Percentiles rank a stretch among this genome's conserved stretches.
These are phyloP conservation scores for Dothideomycetidae sp. DNA, from an alignment of 2,329 filamentous ascomycete genomes.

Conservation along the genomic window DNA sequence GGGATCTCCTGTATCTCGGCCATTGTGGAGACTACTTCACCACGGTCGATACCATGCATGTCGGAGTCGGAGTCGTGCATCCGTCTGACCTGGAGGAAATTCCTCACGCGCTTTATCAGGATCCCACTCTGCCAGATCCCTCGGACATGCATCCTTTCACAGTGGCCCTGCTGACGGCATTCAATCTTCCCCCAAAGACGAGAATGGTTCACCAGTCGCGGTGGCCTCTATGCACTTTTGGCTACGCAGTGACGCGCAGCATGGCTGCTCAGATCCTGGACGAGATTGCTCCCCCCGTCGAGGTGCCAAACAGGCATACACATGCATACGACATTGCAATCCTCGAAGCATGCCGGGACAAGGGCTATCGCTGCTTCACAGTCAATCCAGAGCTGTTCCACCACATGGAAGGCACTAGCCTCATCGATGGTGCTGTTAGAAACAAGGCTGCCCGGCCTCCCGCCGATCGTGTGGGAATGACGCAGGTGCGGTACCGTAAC, in stretches of 20 bases:
- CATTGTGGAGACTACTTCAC: conserved; percentile 29
- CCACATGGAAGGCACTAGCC: conserved; percentile 23
- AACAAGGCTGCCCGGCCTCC: conserved; percentile 18
- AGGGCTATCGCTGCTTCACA: conserved; percentile 22
- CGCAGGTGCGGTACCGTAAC: conserved; percentile 14
- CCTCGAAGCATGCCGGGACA: conserved; percentile 25
- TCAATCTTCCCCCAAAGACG: conserved; percentile 24
- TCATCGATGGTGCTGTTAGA: conserved; percentile 25
- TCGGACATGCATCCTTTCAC: conserved; percentile 27
- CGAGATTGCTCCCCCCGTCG: conserved; percentile 25
- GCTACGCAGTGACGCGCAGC: conserved; percentile 28
- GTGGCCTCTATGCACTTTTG: conserved; percentile 31
- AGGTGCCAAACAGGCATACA: conserved; percentile 19
- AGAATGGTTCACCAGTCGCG: conserved; percentile 28
- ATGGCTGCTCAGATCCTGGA: conserved; percentile 21
- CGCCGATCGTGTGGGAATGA: conserved; percentile 17
- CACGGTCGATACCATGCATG: conserved; percentile 19
- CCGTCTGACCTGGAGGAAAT: conserved; percentile 20
- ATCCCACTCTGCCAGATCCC: conserved; percentile 24
- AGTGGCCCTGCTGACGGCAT: conserved; percentile 22
- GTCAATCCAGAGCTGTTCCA: conserved; percentile 27
- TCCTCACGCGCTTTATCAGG: conserved; percentile 24
- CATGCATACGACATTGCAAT: conserved; percentile 27
- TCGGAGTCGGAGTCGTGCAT: conserved; percentile 25
- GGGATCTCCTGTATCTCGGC: conserved; percentile 29